These are phyloP conservation scores for Ploettnerulaceae sp. DNA, from an alignment of 2,329 filamentous ascomycete genomes.

Conservation along the genomic window DNA sequence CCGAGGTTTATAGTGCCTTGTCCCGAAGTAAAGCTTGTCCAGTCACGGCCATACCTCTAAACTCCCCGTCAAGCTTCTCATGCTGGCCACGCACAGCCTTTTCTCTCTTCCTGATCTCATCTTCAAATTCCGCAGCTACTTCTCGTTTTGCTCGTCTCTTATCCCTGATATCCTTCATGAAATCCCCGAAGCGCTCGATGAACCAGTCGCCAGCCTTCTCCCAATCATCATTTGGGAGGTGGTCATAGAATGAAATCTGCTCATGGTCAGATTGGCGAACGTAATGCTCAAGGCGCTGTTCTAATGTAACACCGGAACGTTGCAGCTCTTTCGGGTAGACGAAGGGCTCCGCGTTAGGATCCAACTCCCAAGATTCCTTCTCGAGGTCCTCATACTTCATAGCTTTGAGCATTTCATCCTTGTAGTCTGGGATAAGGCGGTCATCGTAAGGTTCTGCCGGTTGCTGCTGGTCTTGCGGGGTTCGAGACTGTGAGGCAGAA, in stretches of 20 bases:
- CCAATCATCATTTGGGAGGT: slow-evolving; percentile 30
- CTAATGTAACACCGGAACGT: slow-evolving; percentile 13
- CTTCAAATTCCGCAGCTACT: slow-evolving; percentile 25
- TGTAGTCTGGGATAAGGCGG: slow-evolving; percentile 13
- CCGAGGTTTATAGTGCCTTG: background rate
- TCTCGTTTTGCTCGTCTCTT: slow-evolving; percentile 28
- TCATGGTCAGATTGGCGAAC: background rate
- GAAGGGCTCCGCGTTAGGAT: slow-evolving; percentile 4
- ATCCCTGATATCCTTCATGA: slow-evolving; percentile 24
- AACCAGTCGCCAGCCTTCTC: slow-evolving; percentile 33
- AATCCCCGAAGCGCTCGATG: slow-evolving; percentile 23
- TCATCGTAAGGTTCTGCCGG: background rate
- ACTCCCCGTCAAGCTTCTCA: slow-evolving; percentile 19
- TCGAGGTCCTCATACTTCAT: slow-evolving; percentile 26
- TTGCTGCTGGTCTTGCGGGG: background rate
- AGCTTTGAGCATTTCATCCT: slow-evolving; percentile 18
- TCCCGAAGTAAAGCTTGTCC: slow-evolving; percentile 16
- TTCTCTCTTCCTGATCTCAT: slow-evolving; percentile 28
- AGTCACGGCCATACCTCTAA: slow-evolving; percentile 29
- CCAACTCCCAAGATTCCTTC: slow-evolving; percentile 21
- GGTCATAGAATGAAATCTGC: slow-evolving; percentile 21
- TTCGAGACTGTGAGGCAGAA: background rate
- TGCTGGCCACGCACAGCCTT: slow-evolving; percentile 24
- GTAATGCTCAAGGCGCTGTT: slow-evolving; percentile 19
- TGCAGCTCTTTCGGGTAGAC: slow-evolving; percentile 12